Base-by-base conservation (phyloP, 305 asterid genomes). In the Fraxinus angustifolia region DNA sequence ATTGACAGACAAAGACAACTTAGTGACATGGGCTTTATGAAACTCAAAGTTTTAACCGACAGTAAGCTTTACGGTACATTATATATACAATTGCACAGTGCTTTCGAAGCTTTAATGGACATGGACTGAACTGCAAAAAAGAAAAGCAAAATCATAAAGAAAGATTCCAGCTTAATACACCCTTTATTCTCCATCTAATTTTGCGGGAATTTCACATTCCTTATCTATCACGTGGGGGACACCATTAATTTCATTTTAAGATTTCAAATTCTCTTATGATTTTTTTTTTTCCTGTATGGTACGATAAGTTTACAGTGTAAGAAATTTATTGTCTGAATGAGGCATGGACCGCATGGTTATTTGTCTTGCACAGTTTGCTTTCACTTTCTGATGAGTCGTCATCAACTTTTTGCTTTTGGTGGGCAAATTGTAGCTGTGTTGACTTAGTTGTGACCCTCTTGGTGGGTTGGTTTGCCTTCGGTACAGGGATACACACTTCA, bases 141-240 rank as follows among this genome's bases (percentile, higher is more conserved):
- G 78, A 81, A 85, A 87, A 84, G 84, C 73, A 73, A 85, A 56
- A 76, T 50, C 79, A 77, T 73, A 85, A 79, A 88, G 81, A 88
- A 82, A 90, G 91, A 91, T 89, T 85, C 91, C 79, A 79, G 84
- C 86, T 10, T 85, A 80, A 81, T 84, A 79, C 75, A 73, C 83
- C 84, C 91, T 86, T 90, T 88, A 85, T 87, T 88, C 85, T 71
- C 78, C 77, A 42, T 33, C 40, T 10, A 10, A 36, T 30, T 78
- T 34, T 45, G 4, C 1, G 76, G 56, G 78, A 42, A 21, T 23
- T 67, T 42, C 53, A 11, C 5, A 42, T 42, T 42, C 79, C 17
- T 70, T 82, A 76, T 85, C 88, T 72, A 75, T 81, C 74, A 62
- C 73, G 6, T 11, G 72, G 33, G 34, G 14, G 23, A 42, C 78